Evolutionary conservation across 768 basidiomycete genomes (phyloP), one percentile per base, ranked within the genome.

Genomic region (Suillus ampliporus): DNA sequence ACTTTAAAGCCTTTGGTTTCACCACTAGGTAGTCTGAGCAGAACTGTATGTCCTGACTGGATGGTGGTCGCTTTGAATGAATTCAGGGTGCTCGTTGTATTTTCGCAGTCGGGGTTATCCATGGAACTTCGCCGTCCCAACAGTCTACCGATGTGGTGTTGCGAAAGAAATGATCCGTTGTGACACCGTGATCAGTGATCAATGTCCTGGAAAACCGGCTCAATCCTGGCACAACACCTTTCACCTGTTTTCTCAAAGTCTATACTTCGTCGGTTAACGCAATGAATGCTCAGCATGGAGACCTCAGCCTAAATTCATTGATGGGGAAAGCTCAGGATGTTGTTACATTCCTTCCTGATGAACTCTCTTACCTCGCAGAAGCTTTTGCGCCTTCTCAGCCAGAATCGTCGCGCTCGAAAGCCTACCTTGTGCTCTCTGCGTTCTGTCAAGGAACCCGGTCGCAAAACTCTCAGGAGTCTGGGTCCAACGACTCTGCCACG

Each of bases 21-120:
- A 57, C 91, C 91, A 65, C 87, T 94, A 5, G 95, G 95, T 46
- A 96, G 72, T 61, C 83, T 83, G 47, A 97, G 74, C 26, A 99
- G 80, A 44, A 98, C 87, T n/a, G 86, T 87, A 72, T 95, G 84
- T 10, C 92, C 91, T 7, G 82, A 73, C 54, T 84, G 81, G 58
- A 97, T 91, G 26, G 69, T 78, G 58, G 61, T 61, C 28, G 31
- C 61, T 57, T 72, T 68, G 63, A 68, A 43, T 59, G 58, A 35
- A 56, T 43, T 61, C 34, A 44, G 19, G 23, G 62, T 48, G 41
- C 43, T 57, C 59, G 53, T 61, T 35, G 61, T 28, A 44, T 57
- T 46, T 51, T 71, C 54, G 38, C 53, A 13, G 26, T 64, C 15
- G 26, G 57, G 61, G 75, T 71, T 76, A 15, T 40, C 58, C 37